Percentiles rank a stretch among this genome's conserved stretches.
phyloP scores from a whole-genome alignment of 2,329 filamentous ascomycete genomes.

The Fusarium devonianum region DNA sequence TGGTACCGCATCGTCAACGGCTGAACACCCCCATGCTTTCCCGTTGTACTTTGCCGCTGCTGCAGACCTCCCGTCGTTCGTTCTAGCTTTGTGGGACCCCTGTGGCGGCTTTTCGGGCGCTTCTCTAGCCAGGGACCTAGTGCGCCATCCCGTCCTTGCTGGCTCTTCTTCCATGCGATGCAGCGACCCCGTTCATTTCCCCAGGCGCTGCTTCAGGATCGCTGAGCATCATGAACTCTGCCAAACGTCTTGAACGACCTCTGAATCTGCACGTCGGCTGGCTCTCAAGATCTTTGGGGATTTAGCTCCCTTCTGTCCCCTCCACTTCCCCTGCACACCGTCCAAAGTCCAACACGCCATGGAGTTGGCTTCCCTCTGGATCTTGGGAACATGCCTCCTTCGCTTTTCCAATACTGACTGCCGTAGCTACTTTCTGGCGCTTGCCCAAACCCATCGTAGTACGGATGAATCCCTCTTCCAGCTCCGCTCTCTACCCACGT shows the following conservation, averaged over 20 bases:
- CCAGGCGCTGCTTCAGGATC: slow-evolving; percentile 25
- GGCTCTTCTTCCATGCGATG: slow-evolving; percentile 34
- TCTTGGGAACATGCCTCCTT: background rate
- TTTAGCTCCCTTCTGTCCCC: slow-evolving; percentile 4
- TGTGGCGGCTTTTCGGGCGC: slow-evolving; percentile 6
- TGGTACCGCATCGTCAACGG: no score
- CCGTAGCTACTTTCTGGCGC: slow-evolving; percentile 27
- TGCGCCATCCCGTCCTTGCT: no score
- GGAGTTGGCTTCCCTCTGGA: background rate
- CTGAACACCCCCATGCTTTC: no score
- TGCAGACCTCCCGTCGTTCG: slow-evolving; percentile 30
- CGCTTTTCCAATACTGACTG: slow-evolving; percentile 1
- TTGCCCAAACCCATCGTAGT: slow-evolving; percentile 35
- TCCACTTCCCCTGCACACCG: background rate
- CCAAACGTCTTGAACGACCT: slow-evolving; percentile 22
- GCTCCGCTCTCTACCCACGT: slow-evolving; percentile 10
- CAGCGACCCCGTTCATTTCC: slow-evolving; percentile 41
- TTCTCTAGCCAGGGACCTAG: no score
- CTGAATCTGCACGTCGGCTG: slow-evolving; percentile 37
- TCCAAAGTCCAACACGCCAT: slow-evolving; percentile 1
- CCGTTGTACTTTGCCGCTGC: no score
- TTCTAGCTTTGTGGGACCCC: slow-evolving; percentile 2
- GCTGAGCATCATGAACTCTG: background rate
- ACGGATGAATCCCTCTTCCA: slow-evolving; percentile 11
- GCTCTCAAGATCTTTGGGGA: slow-evolving; percentile 30